Evolutionary conservation across 2,329 filamentous ascomycete species (phyloP).

Genomic region (Fusarium multiceps): DNA sequence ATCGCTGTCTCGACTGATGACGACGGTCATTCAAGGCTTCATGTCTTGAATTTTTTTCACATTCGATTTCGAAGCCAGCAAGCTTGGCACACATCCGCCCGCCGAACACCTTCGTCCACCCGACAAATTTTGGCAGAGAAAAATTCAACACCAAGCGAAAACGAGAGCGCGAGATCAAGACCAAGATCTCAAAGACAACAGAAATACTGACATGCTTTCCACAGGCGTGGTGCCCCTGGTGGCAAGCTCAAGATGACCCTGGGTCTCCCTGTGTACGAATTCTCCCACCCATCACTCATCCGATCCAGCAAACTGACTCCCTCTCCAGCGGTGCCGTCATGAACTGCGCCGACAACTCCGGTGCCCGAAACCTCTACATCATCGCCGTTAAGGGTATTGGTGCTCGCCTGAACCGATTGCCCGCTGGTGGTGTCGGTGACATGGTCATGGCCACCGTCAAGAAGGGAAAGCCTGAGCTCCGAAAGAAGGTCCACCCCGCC

Average conservation of each 20-base stretch:
- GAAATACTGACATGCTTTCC: constrained; percentile 51
- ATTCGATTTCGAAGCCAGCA: constrained; percentile 2
- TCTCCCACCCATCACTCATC: constrained; percentile 11
- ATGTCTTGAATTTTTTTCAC: constrained; percentile 13
- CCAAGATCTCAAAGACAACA: not conserved
- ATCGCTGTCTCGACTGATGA: constrained; percentile 4
- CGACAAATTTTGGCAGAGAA: constrained; percentile 35
- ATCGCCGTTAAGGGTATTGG: constrained; percentile 99
- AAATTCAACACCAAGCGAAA: constrained; percentile 8
- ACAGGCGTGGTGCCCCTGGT: constrained; percentile 89
- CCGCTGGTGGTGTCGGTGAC: constrained; percentile 97
- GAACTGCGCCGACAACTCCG: constrained; percentile 99
- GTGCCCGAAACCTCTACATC: constrained; percentile 99
- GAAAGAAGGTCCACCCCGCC: constrained; percentile 99
- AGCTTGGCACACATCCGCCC: not conserved
- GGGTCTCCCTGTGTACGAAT: constrained; percentile 94
- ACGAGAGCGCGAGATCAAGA: constrained; percentile 9
- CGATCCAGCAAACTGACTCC: constrained; percentile 38
- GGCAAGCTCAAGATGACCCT: constrained; percentile 99
- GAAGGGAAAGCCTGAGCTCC: constrained; percentile 99
- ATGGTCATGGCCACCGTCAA: constrained; percentile 99
- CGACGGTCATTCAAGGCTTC: constrained; percentile 4
- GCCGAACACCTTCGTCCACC: not conserved
- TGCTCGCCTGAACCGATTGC: constrained; percentile 96
- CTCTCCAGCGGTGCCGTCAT: constrained; percentile 89